Evolutionary conservation across 768 basidiomycete genomes (phyloP), one percentile per base, ranked within the genome.

Genomic region (Boletus barrowsii): DNA sequence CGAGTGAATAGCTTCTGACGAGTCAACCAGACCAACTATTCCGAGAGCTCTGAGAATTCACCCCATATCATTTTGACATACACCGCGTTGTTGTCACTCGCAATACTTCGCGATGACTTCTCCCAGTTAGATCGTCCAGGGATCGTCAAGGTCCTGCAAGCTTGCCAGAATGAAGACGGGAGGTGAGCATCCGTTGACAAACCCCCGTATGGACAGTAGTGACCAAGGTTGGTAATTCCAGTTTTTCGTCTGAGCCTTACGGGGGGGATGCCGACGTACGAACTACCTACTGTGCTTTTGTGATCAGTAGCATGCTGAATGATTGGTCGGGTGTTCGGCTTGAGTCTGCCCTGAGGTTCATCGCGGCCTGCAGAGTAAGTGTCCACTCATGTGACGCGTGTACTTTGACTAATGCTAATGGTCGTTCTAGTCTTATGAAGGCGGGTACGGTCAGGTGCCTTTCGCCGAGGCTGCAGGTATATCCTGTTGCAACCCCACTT

Each of bases 61-160:
- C 89, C 91, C 1, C 88, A 98, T 68, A 75, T 98, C 15, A 92
- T 97, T 51, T 90, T 93, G 81, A 94, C 95, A 9, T 99, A 98
- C 64, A 92, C 93, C 1, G 92, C 94, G 0, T 68, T 99, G 11
- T 73, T 97, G 5, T 80, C 83, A 0, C 84, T 99, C 11, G 83
- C 88, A 0, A 87, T 97, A 57, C 78, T 99, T 24, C 80, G 89
- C n/a, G 96, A 97, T 64, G 85, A 91, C 60, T 87, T 95, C 62
- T 70, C 80, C 33, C 75, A 73, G 51, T 74, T 99, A 22, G 82
- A 98, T 62, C 79, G 86, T 29, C 37, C 71, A 15, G 91, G 87
- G 0, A 72, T 98, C n/a, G 58, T 83, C 14, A 66, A 62, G 18
- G 87, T 96, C 56, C 63, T 99, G 8, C 75, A 75, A 18, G 69